Evolutionary conservation across 306 rosid genomes (phyloP).

Genomic region (Dryas octopetala): DNA sequence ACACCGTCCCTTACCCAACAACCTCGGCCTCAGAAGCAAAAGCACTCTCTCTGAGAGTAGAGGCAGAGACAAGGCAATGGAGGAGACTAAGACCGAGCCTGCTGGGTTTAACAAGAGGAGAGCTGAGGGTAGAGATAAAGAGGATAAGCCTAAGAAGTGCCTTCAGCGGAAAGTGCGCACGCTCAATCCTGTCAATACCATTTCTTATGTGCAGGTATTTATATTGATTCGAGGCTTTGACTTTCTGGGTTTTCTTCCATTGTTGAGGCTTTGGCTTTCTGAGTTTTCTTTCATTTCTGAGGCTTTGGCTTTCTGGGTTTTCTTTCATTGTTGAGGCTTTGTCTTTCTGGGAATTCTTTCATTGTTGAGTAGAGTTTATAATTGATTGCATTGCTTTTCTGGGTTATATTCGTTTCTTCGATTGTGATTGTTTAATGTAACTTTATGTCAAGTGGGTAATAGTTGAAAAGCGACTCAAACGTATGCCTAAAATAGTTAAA

Average conservation of each 20-base stretch:
- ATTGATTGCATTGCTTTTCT: background rate
- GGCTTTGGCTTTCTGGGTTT: background rate
- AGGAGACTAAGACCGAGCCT: constrained; percentile 31
- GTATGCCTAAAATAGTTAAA: background rate
- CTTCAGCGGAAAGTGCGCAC: constrained; percentile 57
- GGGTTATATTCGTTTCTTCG: background rate
- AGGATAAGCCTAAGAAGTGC: constrained; percentile 43
- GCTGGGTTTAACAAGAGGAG: constrained; percentile 68
- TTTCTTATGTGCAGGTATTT: constrained; percentile 65
- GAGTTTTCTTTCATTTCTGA: background rate
- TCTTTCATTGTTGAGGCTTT: background rate
- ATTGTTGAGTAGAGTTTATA: background rate
- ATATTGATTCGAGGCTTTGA: background rate
- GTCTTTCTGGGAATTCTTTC: background rate
- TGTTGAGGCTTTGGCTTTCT: background rate
- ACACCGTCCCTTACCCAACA: constrained; percentile 36
- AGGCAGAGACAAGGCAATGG: constrained; percentile 33
- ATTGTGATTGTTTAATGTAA: background rate
- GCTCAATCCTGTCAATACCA: constrained; percentile 73
- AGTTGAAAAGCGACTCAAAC: background rate
- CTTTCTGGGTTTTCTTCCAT: background rate
- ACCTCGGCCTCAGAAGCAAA: constrained; percentile 36
- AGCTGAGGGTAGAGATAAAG: constrained; percentile 67
- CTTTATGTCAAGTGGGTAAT: background rate
- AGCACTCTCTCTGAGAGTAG: constrained; percentile 21